A percentile compares a stretch with the other conserved stretches of the same genome.
Evolutionary conservation across 192 early-diverging fungal species (phyloP).

Genomic region (Umbelopsis vinacea): DNA sequence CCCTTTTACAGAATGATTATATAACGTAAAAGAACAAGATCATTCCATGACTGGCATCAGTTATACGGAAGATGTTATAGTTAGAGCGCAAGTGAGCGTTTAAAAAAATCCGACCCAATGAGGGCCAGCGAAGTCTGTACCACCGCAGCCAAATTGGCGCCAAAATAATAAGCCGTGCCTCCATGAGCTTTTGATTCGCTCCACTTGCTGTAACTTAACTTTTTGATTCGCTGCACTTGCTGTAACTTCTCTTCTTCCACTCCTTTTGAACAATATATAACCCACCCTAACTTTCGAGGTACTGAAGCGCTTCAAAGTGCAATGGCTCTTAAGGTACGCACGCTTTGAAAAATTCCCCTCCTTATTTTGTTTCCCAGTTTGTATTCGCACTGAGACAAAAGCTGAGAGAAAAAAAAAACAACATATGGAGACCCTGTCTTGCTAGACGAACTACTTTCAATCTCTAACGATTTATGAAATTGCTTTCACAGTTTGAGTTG

Average conservation of each 20-base stretch:
- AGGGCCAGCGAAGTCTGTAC: neutral
- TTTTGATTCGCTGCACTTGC: neutral
- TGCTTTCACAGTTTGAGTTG: slow-evolving; percentile 63
- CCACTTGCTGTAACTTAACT: neutral
- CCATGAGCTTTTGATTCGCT: neutral
- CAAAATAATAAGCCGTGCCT: neutral
- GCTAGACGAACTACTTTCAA: neutral
- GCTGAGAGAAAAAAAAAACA: neutral
- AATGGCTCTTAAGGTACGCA: slow-evolving; percentile 20
- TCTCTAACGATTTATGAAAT: slow-evolving; percentile 20
- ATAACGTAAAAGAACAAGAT: too few relatives aligned
- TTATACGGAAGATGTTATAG: too few relatives aligned
- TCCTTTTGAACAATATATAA: slow-evolving; percentile 2
- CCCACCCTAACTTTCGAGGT: slow-evolving; percentile 3
- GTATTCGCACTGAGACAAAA: slow-evolving; percentile 6
- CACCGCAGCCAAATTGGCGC: neutral
- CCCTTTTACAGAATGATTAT: too few relatives aligned
- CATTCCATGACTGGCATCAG: too few relatives aligned
- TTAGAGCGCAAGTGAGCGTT: too few relatives aligned
- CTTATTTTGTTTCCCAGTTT: neutral
- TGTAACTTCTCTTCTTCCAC: neutral
- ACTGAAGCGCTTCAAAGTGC: slow-evolving; percentile 16
- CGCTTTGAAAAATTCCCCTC: neutral
- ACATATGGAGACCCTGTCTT: neutral
- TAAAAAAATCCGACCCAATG: neutral